Evolutionary conservation across 2,329 filamentous ascomycete genomes (phyloP), one percentile per base, ranked within the genome.

Genomic region (Colletotrichum chrysophilum): DNA sequence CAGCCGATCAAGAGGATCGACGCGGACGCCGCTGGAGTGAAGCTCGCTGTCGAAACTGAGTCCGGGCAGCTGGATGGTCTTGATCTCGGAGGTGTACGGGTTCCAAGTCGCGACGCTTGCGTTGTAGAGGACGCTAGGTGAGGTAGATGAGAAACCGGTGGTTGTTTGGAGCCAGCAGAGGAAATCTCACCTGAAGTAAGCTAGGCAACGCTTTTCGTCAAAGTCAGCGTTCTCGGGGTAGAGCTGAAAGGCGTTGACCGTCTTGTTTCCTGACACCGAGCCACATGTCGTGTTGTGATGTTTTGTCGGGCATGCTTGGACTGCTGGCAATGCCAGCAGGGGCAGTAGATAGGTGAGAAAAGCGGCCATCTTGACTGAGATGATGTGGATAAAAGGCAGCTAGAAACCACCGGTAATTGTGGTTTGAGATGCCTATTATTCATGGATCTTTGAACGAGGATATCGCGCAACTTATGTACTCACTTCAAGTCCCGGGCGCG

Each of bases 1-100:
- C n/a, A 85, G 79, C 48, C 82, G 77, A 34, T 81, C 80, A 43
- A 81, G 78, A 1, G 78, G 78, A 38, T 86, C 84, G 67, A 83
- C 79, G n/a, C 82, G 81, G 4, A 85, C 80, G 28, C 84, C 85
- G 60, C 84, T 84, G 10, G 83, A 80, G 76, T 85, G 83, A 21
- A 81, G 78, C 3, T 77, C 71, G 21, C 71, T 75, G 21, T 81
- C 80, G 62, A 80, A 78, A 9, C 82, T 84, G 24, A 86, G 78
- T 4, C 79, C 80, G 0, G 80, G 79, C 38, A 84, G 77, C 4
- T 78, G 77, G 7, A 83, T 78, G 14, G 78, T 78, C 4, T 80
- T 64, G 3, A 81, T 76, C 2, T 82, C 76, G 12, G 80, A 70
- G 26, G 79, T 79, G 10, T 76, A 77, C 73, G 83, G 83, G 65